Conservation (phyloP, 208 protist species). For the Plasmodiophora brassicae region DNA sequence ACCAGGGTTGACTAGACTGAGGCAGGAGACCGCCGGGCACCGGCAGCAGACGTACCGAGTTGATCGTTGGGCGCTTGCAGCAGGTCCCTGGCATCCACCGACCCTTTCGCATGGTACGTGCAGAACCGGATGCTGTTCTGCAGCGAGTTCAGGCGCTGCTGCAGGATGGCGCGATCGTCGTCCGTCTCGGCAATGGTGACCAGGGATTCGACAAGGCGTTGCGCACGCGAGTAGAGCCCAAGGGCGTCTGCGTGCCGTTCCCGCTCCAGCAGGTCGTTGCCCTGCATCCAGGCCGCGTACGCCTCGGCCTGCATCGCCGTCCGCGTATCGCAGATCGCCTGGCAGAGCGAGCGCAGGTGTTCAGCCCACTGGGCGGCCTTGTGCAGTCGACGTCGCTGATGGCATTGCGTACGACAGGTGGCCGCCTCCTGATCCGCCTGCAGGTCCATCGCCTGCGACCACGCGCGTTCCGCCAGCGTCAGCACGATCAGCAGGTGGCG, state of each 20-base stretch:
- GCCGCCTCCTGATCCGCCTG: not conserved
- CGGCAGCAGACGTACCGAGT: no score
- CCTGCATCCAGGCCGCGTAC: not conserved
- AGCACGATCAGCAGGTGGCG: not conserved
- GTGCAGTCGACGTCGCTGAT: not conserved
- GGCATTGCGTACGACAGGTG: not conserved
- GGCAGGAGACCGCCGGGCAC: no score
- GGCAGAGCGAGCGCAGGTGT: not conserved
- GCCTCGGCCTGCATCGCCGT: not conserved
- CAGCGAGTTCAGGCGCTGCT: not conserved
- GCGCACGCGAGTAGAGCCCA: not conserved
- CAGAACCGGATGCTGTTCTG: constrained; percentile 7
- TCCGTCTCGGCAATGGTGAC: not conserved
- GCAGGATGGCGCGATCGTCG: not conserved
- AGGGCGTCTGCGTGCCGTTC: not conserved
- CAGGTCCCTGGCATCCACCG: not conserved
- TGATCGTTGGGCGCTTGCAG: not conserved
- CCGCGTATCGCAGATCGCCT: not conserved
- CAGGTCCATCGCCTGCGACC: not conserved
- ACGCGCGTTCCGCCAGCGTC: not conserved
- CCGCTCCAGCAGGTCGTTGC: not conserved
- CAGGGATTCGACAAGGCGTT: not conserved
- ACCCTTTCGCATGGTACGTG: not conserved
- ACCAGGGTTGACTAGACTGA: no score
- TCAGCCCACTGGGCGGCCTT: not conserved